phyloP scores from a whole-genome alignment of 352 stramenopile species.

The Phytopythium chamaehyphon region DNA sequence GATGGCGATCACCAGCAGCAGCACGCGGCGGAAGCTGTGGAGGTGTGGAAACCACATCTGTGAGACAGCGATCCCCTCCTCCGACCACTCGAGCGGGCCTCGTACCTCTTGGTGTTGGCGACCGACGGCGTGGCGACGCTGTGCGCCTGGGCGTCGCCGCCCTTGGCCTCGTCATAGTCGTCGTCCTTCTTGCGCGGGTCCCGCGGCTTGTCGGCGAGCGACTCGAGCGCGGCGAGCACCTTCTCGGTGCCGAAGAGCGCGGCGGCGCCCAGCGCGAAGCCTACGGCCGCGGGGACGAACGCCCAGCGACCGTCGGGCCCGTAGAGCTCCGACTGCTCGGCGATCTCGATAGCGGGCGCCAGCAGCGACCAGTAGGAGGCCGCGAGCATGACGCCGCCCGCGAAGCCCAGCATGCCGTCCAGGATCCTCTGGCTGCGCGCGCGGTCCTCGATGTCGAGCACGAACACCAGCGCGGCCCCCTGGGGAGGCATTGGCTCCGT shows the following conservation, averaged over 20 bases:
- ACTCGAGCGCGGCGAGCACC: conserved; percentile 57
- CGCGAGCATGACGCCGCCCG: conserved; percentile 87
- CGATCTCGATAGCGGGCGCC: conserved; percentile 84
- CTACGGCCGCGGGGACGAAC: conserved; percentile 80
- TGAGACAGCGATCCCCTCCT: background rate
- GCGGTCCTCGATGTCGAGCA: conserved; percentile 77
- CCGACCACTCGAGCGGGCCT: background rate
- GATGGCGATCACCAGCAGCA: conserved; percentile 88
- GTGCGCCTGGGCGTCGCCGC: background rate
- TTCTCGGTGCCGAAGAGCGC: conserved; percentile 76
- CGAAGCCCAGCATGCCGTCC: conserved; percentile 86
- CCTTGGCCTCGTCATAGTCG: conserved; percentile 9
- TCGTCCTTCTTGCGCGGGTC: conserved; percentile 54
- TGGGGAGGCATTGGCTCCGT: too few relatives aligned
- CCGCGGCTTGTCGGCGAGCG: conserved; percentile 27
- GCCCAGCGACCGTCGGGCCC: conserved; percentile 64
- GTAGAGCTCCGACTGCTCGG: conserved; percentile 75
- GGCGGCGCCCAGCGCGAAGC: conserved; percentile 72
- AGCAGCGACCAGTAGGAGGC: conserved; percentile 89
- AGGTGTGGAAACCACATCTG: background rate
- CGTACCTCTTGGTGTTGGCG: conserved; percentile 13
- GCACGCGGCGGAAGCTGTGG: conserved; percentile 64
- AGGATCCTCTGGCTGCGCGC: conserved; percentile 77
- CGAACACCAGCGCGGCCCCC: conserved; percentile 75
- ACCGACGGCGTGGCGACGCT: conserved; percentile 14